Conservation (phyloP, 495 filamentous ascomycete genomes). For the Penicillium egyptiacum region DNA sequence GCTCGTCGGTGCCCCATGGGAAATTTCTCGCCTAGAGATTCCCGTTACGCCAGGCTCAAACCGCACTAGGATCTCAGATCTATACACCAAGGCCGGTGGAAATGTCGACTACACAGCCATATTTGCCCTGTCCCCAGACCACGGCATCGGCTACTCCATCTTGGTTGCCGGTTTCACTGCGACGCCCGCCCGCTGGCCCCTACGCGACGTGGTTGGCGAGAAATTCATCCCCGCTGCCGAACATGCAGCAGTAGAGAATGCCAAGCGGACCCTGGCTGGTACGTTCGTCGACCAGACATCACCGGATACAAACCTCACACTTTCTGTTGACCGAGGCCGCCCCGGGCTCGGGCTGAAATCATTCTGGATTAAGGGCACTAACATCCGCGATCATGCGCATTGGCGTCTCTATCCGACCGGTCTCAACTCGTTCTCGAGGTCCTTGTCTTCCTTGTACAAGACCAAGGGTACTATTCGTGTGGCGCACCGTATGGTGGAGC, state of each 20-base stretch:
- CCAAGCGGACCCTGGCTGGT: slow-evolving; percentile 6
- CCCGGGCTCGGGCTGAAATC: slow-evolving; percentile 6
- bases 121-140: slow-evolving; percentile 20
- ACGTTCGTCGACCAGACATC: slow-evolving; percentile 5
- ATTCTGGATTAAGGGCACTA: neutral
- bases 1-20: slow-evolving; percentile 20
- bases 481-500: slow-evolving; percentile 3
- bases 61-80: slow-evolving; percentile 17
- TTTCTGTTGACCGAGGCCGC: slow-evolving; percentile 5
- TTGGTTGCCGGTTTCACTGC: slow-evolving; percentile 8
- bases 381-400: neutral
- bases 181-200: slow-evolving; percentile 11
- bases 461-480: slow-evolving; percentile 1
- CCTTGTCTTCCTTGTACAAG: slow-evolving; percentile 8
- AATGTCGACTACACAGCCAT: slow-evolving; percentile 16
- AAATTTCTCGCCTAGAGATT: slow-evolving; percentile 10
- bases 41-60: slow-evolving; percentile 17
- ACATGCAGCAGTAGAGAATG: slow-evolving; percentile 3
- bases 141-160: slow-evolving; percentile 17
- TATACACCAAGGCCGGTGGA: slow-evolving; percentile 20
- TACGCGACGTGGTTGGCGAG: slow-evolving; percentile 8
- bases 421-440: slow-evolving; percentile 8
- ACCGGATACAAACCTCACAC: slow-evolving; percentile 5
- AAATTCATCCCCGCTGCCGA: slow-evolving; percentile 13
- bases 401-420: slow-evolving; percentile 9